phyloP scores from a whole-genome alignment of 1,139 yeast genomes.

The Candida glucosophila region DNA sequence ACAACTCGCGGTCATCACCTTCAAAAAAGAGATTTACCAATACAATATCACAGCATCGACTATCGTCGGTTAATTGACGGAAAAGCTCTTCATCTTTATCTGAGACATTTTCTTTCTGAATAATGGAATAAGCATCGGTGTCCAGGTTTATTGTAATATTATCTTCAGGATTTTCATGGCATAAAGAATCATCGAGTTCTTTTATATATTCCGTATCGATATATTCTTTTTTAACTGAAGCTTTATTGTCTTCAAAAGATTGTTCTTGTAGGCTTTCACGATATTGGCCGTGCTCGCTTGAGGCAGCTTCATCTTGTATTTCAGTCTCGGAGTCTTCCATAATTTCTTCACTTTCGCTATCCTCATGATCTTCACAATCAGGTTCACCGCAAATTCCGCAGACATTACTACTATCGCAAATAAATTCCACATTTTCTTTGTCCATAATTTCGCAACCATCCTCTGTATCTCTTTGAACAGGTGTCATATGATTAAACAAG shows the following conservation, averaged over 20 bases:
- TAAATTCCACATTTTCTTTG: constrained; percentile 68
- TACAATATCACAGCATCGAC: constrained; percentile 51
- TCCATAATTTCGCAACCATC: too few species aligned
- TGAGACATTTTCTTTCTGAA: too few species aligned
- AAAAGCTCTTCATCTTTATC: constrained; percentile 24
- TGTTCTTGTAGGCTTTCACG: too few species aligned
- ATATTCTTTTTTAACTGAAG: neutral
- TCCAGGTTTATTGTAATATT: constrained; percentile 5
- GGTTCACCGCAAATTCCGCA: constrained; percentile 66
- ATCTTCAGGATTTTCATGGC: constrained; percentile 13
- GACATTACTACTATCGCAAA: constrained; percentile 53
- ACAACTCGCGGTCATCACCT: constrained; percentile 46
- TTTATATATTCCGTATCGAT: too few species aligned
- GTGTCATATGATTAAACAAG: constrained; percentile 66
- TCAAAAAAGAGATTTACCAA: constrained; percentile 28
- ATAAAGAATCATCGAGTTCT: constrained; percentile 18
- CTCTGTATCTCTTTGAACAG: constrained; percentile 7
- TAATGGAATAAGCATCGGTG: too few species aligned
- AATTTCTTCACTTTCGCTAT: constrained; percentile 17
- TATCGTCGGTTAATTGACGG: too few species aligned
- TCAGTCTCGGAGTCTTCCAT: too few species aligned
- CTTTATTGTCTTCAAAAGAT: neutral
- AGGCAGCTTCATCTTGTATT: constrained; percentile 15
- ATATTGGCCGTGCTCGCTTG: too few species aligned
- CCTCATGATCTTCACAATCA: constrained; percentile 46